phyloP scores from a whole-genome alignment of 2,329 filamentous ascomycete species.

The Beauveria brongniartii region DNA sequence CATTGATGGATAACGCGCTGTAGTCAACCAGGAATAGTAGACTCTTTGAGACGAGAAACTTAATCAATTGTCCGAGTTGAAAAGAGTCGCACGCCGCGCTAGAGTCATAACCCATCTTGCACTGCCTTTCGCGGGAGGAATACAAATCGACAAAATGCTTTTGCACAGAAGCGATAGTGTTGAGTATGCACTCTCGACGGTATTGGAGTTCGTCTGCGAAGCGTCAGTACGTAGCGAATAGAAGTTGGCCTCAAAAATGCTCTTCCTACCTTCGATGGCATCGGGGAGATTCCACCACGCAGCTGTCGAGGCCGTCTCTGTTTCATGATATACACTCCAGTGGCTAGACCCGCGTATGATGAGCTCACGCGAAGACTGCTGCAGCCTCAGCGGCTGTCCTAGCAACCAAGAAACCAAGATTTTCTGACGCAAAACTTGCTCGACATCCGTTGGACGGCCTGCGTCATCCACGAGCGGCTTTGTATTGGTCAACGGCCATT shows the following conservation, averaged over 20 bases:
- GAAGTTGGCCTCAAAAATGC: not conserved
- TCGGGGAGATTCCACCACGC: slow-evolving; percentile 68
- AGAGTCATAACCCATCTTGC: slow-evolving; percentile 66
- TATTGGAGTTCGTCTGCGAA: slow-evolving; percentile 53
- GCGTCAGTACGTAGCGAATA: not conserved
- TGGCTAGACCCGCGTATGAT: slow-evolving; percentile 56
- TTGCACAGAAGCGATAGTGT: slow-evolving; percentile 62
- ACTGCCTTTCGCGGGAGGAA: slow-evolving; percentile 58
- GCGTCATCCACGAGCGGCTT: slow-evolving; percentile 28
- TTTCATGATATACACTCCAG: slow-evolving; percentile 39
- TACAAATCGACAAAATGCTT: slow-evolving; percentile 60
- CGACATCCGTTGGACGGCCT: slow-evolving; percentile 36
- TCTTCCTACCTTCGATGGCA: slow-evolving; percentile 51
- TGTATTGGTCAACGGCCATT: slow-evolving; percentile 42
- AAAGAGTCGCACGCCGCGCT: slow-evolving; percentile 67
- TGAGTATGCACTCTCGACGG: slow-evolving; percentile 58
- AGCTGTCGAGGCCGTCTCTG: slow-evolving; percentile 25
- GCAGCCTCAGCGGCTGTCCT: slow-evolving; percentile 52
- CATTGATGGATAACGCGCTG: slow-evolving; percentile 37
- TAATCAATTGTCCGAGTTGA: slow-evolving; percentile 69
- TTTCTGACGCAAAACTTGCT: slow-evolving; percentile 63
- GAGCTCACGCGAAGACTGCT: slow-evolving; percentile 54
- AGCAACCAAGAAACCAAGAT: slow-evolving; percentile 59
- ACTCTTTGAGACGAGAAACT: slow-evolving; percentile 56
- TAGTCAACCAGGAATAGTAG: slow-evolving; percentile 54